phyloP scores from a whole-genome alignment of 768 basidiomycete species.

The Clitopilus hobsonii region DNA sequence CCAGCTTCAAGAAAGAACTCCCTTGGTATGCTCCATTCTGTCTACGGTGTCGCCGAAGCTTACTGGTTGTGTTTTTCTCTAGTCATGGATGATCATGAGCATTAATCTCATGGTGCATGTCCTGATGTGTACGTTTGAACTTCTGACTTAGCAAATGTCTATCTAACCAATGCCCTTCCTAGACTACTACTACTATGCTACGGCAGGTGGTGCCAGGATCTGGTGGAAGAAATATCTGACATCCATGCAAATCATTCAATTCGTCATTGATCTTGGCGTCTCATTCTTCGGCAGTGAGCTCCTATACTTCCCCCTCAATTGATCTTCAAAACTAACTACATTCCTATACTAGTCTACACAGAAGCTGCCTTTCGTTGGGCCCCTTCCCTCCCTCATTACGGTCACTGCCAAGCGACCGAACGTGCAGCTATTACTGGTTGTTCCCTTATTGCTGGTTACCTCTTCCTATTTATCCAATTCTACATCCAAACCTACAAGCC shows the following conservation, averaged over 20 bases:
- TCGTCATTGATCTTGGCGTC: conserved; percentile 83
- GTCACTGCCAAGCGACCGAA: conserved; percentile 89
- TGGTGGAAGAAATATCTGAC: conserved; percentile 99
- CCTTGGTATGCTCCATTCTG: conserved; percentile 63
- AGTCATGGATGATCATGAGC: conserved; percentile 96
- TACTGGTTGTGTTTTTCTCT: background rate
- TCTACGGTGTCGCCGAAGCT: background rate
- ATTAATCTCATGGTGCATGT: conserved; percentile 94
- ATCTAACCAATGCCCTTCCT: background rate
- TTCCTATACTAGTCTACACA: conserved; percentile 4
- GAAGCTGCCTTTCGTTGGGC: conserved; percentile 48
- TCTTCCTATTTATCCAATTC: conserved; percentile 94
- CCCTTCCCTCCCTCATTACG: conserved; percentile 52
- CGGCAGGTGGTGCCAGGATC: conserved; percentile 93
- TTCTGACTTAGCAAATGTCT: background rate
- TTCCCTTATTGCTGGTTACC: conserved; percentile 81
- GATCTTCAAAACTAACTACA: background rate
- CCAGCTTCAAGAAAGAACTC: conserved; percentile 92
- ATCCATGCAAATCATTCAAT: conserved; percentile 94
- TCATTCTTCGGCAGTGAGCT: conserved; percentile 93
- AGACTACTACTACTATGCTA: conserved; percentile 99
- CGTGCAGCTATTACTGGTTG: conserved; percentile 87
- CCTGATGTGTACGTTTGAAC: conserved; percentile 76
- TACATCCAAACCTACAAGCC: conserved; percentile 85
- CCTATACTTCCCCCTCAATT: background rate